A percentile compares a stretch with the other conserved stretches of the same genome.
Evolutionary conservation across 208 protist species (phyloP).

Genomic region (Perkinsela sp.): DNA sequence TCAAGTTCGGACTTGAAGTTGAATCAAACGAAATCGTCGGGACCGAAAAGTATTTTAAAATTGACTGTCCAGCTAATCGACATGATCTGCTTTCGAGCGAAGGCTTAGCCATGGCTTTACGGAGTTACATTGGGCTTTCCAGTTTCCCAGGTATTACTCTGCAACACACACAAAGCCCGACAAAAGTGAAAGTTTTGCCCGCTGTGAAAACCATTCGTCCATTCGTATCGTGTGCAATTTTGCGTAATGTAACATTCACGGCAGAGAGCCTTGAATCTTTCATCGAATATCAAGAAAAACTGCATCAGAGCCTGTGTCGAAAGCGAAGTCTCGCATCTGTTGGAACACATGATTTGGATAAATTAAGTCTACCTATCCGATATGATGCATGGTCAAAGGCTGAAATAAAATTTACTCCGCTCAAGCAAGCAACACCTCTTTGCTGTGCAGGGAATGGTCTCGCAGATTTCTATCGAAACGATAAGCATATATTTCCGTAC

Average conservation of each 20-base stretch:
- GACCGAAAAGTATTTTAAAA: slow-evolving; percentile 67
- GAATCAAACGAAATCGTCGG: slow-evolving; percentile 5
- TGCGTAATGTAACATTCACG: slow-evolving; percentile 80
- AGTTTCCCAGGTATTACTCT: slow-evolving; percentile 35
- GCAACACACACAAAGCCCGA: slow-evolving; percentile 19
- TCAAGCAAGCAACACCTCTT: slow-evolving; percentile 35
- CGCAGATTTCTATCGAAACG: slow-evolving; percentile 45
- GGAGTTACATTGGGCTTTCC: slow-evolving; percentile 51
- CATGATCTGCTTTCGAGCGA: slow-evolving; percentile 91
- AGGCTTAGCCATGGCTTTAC: slow-evolving; percentile 44
- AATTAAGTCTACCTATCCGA: slow-evolving; percentile 35
- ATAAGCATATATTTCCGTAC: slow-evolving; percentile 59
- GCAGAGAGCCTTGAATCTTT: slow-evolving; percentile 78
- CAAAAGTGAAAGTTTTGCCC: slow-evolving; percentile 45
- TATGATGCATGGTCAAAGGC: slow-evolving; percentile 64
- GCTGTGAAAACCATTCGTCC: slow-evolving; percentile 60
- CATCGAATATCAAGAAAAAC: slow-evolving; percentile 93
- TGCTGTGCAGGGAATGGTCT: slow-evolving; percentile 50
- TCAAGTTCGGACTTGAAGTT: slow-evolving; percentile 85
- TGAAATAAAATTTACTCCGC: slow-evolving; percentile 73
- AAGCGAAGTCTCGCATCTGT: slow-evolving; percentile 90
- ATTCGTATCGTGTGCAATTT: slow-evolving; percentile 85
- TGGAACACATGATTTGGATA: slow-evolving; percentile 97
- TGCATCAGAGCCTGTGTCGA: slow-evolving; percentile 87
- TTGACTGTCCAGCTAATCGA: slow-evolving; percentile 90